Conservation (phyloP, 1,139 yeast genomes). For the Zygosaccharomyces pseudobailii region DNA sequence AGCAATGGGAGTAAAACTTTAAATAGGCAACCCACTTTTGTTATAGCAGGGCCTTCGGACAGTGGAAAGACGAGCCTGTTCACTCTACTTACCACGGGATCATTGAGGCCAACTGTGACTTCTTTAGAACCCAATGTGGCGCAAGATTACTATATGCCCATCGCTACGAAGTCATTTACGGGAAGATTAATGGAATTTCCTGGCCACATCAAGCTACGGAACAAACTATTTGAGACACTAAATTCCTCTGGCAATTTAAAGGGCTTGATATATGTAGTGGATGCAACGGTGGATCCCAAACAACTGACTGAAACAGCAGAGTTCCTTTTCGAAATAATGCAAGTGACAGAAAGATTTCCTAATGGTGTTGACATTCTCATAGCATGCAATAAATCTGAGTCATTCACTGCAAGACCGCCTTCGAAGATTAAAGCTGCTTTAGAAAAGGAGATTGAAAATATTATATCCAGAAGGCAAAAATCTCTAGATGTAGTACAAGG, state of each 20-base stretch:
- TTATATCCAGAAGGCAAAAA: conserved; percentile 27
- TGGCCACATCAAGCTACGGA: conserved; percentile 72
- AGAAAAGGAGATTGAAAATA: conserved; percentile 56
- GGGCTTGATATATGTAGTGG: conserved; percentile 70
- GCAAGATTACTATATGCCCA: conserved; percentile 37
- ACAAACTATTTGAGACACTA: conserved; percentile 44
- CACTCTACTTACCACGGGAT: conserved; percentile 29
- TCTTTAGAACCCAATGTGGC: conserved; percentile 39
- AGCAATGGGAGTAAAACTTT: conserved; percentile 13
- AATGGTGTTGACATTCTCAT: conserved; percentile 65
- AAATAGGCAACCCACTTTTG: conserved; percentile 49
- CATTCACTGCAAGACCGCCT: conserved; percentile 75
- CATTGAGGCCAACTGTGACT: conserved; percentile 20
- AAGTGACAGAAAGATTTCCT: conserved; percentile 53
- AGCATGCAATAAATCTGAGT: conserved; percentile 79
- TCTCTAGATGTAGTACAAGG: conserved; percentile 27
- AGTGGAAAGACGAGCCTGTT: conserved; percentile 76
- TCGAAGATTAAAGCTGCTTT: conserved; percentile 52
- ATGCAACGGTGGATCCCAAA: conserved; percentile 48
- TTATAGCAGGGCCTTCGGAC: conserved; percentile 67
- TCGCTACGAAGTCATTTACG: conserved; percentile 18
- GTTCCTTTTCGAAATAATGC: conserved; percentile 51
- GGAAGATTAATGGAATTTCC: conserved; percentile 72
- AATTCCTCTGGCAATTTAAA: conserved; percentile 41
- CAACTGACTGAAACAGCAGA: conserved; percentile 47